Evolutionary conservation across 306 rosid genomes (phyloP), one percentile per base, ranked within the genome.

Genomic region (Inga oerstediana): DNA sequence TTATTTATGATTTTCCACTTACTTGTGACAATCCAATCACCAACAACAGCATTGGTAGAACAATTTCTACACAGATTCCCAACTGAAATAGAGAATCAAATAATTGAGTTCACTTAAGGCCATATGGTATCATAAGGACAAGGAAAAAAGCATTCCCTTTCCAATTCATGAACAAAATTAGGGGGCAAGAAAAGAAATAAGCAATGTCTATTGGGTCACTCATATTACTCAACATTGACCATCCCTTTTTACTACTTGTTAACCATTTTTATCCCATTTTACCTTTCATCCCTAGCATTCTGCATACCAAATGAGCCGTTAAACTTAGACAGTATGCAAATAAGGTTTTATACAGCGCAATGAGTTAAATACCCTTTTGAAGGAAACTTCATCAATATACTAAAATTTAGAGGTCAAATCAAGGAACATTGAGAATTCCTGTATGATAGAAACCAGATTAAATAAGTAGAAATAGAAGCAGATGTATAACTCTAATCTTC

Each of bases 11-110:
- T n/a, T n/a, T n/a, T n/a, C n/a, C n/a, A n/a, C n/a, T n/a, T n/a
- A n/a, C n/a, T n/a, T n/a, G n/a, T n/a, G n/a, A n/a, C n/a, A n/a
- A n/a, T n/a, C n/a, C n/a, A 94, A n/a, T n/a, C 78, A 96, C 90
- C 87, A 96, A 82, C 84, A 96, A 74, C 86, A 96, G 90, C 97
- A 88, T 93, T n/a, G 98, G 99, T 81, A 96, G 73, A 39, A 97
- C 99, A 74, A 96, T 91, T 90, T 96, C 99, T 74, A 96, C 94
- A 51, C 99, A 96, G 79, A 87, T 89, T 24, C 99, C 99, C 87
- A 96, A 74, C 99, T 96, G 97, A 85, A 85, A 89, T 10, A 82
- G 75, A 67, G 80, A 30, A 83, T 72, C 12, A 48, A 46, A 78
- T 37, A 49, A n/a, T 66, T 70, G 22, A 4, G 27, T 51, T 52